These are phyloP conservation scores for Suhomyces prunicola DNA, from an alignment of 805 yeast genomes.

Conservation along the genomic window DNA sequence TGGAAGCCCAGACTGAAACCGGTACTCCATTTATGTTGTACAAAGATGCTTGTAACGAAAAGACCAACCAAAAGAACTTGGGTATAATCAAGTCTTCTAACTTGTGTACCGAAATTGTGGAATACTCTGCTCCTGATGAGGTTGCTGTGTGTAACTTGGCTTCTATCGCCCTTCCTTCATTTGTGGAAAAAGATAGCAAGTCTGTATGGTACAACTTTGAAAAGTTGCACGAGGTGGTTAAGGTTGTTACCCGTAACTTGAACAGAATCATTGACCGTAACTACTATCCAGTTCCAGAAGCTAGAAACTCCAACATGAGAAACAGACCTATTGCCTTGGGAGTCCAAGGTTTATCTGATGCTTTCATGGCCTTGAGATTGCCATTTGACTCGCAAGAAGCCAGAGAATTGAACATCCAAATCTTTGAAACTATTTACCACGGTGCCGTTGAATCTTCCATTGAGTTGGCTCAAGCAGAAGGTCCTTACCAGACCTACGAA, in stretches of 20 bases:
- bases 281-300: constrained; percentile 77
- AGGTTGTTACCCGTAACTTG: constrained; percentile 75
- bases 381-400: constrained; percentile 89
- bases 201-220: constrained; percentile 56
- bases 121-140: constrained; percentile 88
- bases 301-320: constrained; percentile 70
- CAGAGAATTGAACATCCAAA: constrained; percentile 68
- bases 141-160: constrained; percentile 95
- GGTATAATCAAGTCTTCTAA: constrained; percentile 93
- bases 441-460: constrained; percentile 85
- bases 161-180: constrained; percentile 84
- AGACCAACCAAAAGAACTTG: constrained; percentile 87
- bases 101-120: constrained; percentile 91
- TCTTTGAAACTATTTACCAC: constrained; percentile 94
- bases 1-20: constrained; percentile 93
- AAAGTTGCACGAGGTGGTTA: constrained; percentile 70
- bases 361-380: constrained; percentile 71
- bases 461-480: constrained; percentile 69
- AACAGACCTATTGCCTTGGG: constrained; percentile 96
- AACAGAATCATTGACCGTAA: constrained; percentile 83
- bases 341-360: constrained; percentile 95
- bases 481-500: constrained; percentile 66
- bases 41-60: constrained; percentile 86
- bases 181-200: constrained; percentile 39
- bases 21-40: constrained; percentile 94